Evolutionary conservation across 192 early-diverging fungal genomes (phyloP).

Genomic region (Ambispora gerdemannii): DNA sequence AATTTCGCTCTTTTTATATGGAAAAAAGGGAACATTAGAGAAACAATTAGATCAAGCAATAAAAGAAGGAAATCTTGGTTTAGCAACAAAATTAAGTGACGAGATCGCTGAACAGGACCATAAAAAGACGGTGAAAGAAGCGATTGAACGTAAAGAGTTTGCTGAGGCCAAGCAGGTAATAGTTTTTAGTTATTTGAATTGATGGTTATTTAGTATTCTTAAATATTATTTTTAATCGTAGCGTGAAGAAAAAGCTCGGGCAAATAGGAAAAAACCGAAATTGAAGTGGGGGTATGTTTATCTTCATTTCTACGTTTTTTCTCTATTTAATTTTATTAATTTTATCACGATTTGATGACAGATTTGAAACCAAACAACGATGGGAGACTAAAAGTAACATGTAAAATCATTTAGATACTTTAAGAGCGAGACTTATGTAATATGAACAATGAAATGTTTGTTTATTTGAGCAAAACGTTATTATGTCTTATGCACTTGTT

Average conservation of each 20-base stretch:
- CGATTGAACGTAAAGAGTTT: constrained; percentile 29
- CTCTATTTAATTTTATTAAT: neutral
- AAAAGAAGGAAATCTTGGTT: constrained; percentile 13
- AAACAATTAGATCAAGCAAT: constrained; percentile 28
- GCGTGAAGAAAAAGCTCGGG: constrained; percentile 21
- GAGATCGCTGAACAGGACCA: constrained; percentile 18
- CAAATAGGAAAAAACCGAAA: constrained; percentile 27
- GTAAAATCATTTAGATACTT: too few relatives aligned
- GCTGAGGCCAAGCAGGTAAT: constrained; percentile 21
- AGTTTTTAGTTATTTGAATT: neutral
- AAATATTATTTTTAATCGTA: neutral
- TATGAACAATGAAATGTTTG: too few relatives aligned
- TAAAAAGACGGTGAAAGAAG: constrained; percentile 3
- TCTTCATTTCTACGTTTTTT: neutral
- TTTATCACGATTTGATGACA: neutral
- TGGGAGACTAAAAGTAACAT: constrained; percentile 33
- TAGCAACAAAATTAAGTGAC: constrained; percentile 23
- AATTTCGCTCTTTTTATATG: too few relatives aligned
- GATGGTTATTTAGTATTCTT: neutral
- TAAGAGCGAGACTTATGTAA: too few relatives aligned
- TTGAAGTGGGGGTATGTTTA: constrained; percentile 27
- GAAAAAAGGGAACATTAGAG: constrained; percentile 5
- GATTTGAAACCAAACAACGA: constrained; percentile 28
- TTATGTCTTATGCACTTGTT: too few relatives aligned
- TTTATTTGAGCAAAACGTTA: too few relatives aligned